Percentiles rank a stretch among this genome's conserved stretches.
Evolutionary conservation across 2,329 filamentous ascomycete genomes (phyloP).

Genomic region (Talaromyces sp.): DNA sequence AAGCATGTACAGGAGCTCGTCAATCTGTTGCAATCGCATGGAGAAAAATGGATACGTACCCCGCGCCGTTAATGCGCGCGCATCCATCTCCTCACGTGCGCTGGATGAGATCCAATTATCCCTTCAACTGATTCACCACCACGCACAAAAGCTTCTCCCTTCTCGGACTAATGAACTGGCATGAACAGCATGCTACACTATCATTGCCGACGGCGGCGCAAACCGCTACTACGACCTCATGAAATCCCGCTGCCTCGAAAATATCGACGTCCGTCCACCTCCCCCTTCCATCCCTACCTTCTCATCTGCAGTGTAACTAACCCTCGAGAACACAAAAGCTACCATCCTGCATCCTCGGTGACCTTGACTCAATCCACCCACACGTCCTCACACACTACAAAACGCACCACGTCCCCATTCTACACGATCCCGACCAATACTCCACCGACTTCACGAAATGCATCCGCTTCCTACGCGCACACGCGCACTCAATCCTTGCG

Average conservation of each 20-base stretch:
- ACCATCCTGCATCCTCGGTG: conserved; percentile 75
- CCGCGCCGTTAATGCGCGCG: conserved; percentile 1
- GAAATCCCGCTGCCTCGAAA: conserved; percentile 28
- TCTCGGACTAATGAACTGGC: neutral
- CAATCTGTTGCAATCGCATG: neutral
- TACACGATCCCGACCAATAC: conserved; percentile 74
- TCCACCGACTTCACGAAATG: conserved; percentile 91
- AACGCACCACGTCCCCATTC: conserved; percentile 57
- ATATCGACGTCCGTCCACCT: conserved; percentile 27
- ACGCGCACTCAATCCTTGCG: conserved; percentile 26
- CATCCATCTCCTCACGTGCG: conserved; percentile 2
- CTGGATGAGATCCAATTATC: neutral
- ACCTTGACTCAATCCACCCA: conserved; percentile 76
- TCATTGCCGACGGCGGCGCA: conserved; percentile 90
- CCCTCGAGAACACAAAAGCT: conserved; percentile 34
- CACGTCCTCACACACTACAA: conserved; percentile 65
- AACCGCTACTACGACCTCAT: conserved; percentile 65
- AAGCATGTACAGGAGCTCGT: neutral
- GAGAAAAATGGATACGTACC: conserved; percentile 3
- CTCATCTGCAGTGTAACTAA: conserved; percentile 3
- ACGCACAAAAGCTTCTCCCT: neutral
- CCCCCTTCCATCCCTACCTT: neutral
- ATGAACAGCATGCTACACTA: conserved; percentile 56
- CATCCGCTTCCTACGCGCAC: conserved; percentile 55
- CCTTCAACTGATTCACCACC: neutral